Percentiles rank a stretch among this genome's conserved stretches.
Conservation (phyloP, 306 rosid species). For the Pyrus communis region DNA sequence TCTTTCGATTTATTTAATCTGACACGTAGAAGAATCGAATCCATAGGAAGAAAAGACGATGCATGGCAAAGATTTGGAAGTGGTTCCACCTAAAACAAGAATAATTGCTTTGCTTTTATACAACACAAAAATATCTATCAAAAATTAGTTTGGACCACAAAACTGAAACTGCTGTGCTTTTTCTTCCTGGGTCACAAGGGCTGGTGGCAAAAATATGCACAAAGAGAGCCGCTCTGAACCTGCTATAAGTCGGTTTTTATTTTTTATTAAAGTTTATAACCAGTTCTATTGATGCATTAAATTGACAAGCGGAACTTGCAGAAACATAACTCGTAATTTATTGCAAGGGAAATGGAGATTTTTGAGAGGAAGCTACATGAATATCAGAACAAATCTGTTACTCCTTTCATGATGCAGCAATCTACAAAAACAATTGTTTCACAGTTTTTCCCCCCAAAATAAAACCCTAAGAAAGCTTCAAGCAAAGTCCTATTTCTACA, state of each 20-base stretch:
- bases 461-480: slow-evolving; percentile 26
- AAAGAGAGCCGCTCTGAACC: not conserved
- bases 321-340: not conserved
- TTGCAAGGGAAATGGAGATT: not conserved
- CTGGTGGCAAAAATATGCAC: not conserved
- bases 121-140: no score
- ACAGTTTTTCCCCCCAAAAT: slow-evolving; percentile 13
- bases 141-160: no score
- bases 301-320: not conserved
- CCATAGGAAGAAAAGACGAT: no score
- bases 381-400: slow-evolving; percentile 8
- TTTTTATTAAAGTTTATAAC: not conserved
- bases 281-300: not conserved
- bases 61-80: no score
- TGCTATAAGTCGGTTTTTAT: not conserved
- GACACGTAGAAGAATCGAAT: no score
- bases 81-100: no score
- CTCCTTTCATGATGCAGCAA: slow-evolving; percentile 8
- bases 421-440: slow-evolving; percentile 22
- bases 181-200: not conserved
- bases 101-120: no score
- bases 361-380: not conserved
- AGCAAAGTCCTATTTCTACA: slow-evolving; percentile 36
- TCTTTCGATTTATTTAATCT: no score
- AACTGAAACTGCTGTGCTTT: no score